Percentiles rank a stretch among this genome's conserved stretches.
These are phyloP conservation scores for Antitrichia curtipendula DNA, from an alignment of 225 moss, liverwort and hornwort species.

Conservation along the genomic window DNA sequence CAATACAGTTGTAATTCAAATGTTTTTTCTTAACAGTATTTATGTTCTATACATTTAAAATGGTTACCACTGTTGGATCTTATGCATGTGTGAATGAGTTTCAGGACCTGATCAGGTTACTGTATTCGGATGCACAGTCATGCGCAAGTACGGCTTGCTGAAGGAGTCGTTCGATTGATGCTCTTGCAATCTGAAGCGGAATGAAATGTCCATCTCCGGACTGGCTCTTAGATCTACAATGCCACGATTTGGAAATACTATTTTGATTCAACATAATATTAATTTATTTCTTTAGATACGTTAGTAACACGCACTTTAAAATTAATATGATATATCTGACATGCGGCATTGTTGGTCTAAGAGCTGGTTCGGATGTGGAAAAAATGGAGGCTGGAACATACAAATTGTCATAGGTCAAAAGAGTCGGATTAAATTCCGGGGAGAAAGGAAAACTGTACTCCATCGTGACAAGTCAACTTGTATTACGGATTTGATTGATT, in stretches of 20 bases:
- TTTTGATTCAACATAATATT: not conserved
- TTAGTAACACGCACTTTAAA: not conserved
- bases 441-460: too few species aligned
- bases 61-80: not conserved
- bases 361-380: not conserved
- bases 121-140: not conserved
- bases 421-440: not conserved
- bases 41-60: too few species aligned
- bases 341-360: constrained; percentile 9
- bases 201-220: not conserved
- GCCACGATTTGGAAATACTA: not conserved
- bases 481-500: not conserved
- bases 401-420: not conserved
- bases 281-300: not conserved
- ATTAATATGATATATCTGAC: not conserved
- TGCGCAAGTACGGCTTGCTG: not conserved
- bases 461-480: not conserved
- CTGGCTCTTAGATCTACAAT: constrained; percentile 20
- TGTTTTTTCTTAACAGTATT: not conserved
- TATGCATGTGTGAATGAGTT: not conserved
- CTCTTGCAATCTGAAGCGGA: not conserved
- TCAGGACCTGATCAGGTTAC: not conserved
- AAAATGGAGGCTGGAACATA: too few species aligned
- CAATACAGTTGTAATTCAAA: not conserved
- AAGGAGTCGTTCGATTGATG: not conserved